phyloP scores from a whole-genome alignment of 768 basidiomycete species.

The Suillus decipiens region DNA sequence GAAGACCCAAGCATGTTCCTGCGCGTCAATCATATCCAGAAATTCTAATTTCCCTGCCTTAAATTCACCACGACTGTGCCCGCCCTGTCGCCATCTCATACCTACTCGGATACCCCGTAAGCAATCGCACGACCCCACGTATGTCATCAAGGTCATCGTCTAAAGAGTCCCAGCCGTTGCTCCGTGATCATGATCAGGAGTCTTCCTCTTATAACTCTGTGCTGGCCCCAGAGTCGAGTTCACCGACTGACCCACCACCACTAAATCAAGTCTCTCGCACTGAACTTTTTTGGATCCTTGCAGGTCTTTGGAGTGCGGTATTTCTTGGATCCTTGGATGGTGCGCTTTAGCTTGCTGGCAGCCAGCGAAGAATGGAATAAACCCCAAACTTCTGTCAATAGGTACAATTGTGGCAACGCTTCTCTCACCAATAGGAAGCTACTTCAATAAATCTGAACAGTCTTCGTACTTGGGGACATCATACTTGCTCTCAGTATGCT shows the following conservation, averaged over 20 bases:
- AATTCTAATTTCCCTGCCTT: slow-evolving; percentile 7
- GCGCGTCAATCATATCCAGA: slow-evolving; percentile 14
- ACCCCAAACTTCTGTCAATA: slow-evolving; percentile 15
- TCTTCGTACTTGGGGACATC: slow-evolving; percentile 88
- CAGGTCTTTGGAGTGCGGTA: slow-evolving; percentile 80
- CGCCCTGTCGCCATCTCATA: slow-evolving; percentile 5
- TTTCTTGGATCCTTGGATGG: slow-evolving; percentile 87
- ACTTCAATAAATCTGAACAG: slow-evolving; percentile 77
- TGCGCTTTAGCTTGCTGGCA: slow-evolving; percentile 33
- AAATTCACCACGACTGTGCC: slow-evolving; percentile 9
- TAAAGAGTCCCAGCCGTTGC: slow-evolving; percentile 58
- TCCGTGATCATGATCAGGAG: slow-evolving; percentile 42
- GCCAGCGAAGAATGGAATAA: neutral
- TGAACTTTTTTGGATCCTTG: slow-evolving; percentile 72
- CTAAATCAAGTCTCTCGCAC: slow-evolving; percentile 48
- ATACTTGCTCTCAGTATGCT: slow-evolving; percentile 85
- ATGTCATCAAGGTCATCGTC: slow-evolving; percentile 47
- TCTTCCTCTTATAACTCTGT: slow-evolving; percentile 51
- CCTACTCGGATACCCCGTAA: slow-evolving; percentile 11
- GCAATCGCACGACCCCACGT: slow-evolving; percentile 3
- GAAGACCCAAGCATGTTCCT: slow-evolving; percentile 15
- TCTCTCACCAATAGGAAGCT: slow-evolving; percentile 80
- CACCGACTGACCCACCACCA: slow-evolving; percentile 30
- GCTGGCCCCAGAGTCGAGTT: slow-evolving; percentile 33
- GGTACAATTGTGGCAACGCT: slow-evolving; percentile 89